Conservation (phyloP, 2,329 filamentous ascomycete species). For the Cytospora leucostoma region DNA sequence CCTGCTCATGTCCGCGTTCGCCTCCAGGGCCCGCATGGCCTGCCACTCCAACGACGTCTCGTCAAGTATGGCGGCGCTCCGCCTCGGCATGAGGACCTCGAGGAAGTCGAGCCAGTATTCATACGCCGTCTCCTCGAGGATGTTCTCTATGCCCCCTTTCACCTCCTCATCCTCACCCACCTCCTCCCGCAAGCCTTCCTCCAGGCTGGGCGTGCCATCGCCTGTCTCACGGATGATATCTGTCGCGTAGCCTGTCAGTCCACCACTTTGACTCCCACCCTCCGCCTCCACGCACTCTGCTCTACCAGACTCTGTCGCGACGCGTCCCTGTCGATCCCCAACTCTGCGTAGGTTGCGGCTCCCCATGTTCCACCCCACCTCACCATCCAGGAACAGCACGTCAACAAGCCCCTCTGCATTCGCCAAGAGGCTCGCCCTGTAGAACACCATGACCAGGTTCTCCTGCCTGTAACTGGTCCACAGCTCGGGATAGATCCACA, state of each 20-base stretch:
- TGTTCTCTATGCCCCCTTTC: conserved; percentile 20
- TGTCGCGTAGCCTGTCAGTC: background rate
- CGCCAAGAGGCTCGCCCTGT: too few relatives aligned
- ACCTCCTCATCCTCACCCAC: conserved; percentile 25
- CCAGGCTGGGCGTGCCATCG: conserved; percentile 33
- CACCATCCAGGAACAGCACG: too few relatives aligned
- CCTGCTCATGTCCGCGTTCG: conserved; percentile 36
- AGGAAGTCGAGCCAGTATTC: conserved; percentile 43
- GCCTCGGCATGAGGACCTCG: conserved; percentile 33
- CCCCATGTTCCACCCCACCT: too few relatives aligned
- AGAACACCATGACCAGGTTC: too few relatives aligned
- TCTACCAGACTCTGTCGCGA: too few relatives aligned
- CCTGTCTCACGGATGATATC: background rate
- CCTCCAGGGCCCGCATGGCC: conserved; percentile 38
- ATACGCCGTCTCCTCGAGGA: conserved; percentile 32
- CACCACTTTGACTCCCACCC: background rate
- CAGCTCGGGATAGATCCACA: too few relatives aligned
- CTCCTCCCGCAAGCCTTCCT: conserved; percentile 33
- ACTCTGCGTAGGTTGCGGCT: too few relatives aligned
- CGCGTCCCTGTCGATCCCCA: too few relatives aligned
- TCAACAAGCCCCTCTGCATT: too few relatives aligned
- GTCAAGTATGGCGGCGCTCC: conserved; percentile 12
- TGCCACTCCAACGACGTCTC: conserved; percentile 35
- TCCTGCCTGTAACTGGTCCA: too few relatives aligned
- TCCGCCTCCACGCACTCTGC: background rate